A percentile compares a stretch with the other conserved stretches of the same genome.
These are phyloP conservation scores for Talaromyces ruber DNA, from an alignment of 495 filamentous ascomycete genomes.

Conservation along the genomic window DNA sequence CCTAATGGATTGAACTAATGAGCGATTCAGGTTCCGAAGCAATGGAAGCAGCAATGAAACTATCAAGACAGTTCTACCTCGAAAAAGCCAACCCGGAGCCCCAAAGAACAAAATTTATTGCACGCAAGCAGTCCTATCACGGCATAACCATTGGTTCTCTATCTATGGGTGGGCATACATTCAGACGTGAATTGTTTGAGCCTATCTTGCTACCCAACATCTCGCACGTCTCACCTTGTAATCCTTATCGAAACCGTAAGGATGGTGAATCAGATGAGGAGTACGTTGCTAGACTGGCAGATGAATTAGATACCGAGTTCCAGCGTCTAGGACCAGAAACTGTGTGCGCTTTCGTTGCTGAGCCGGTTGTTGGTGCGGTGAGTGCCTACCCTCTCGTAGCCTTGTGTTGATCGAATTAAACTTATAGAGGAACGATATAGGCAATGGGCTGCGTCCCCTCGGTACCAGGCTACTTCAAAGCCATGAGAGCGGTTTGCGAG, in stretches of 20 bases:
- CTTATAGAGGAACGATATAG: conserved; percentile 9
- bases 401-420: not conserved
- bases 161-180: conserved; percentile 52
- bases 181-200: conserved; percentile 56
- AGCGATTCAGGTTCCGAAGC: conserved; percentile 54
- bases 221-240: conserved; percentile 62
- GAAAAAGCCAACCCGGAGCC: conserved; percentile 41
- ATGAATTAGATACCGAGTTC: conserved; percentile 71
- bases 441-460: conserved; percentile 54
- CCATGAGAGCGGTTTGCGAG: conserved; percentile 53
- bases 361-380: conserved; percentile 58
- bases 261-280: conserved; percentile 34
- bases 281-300: conserved; percentile 50
- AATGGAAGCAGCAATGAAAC: conserved; percentile 59
- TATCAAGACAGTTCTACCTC: conserved; percentile 53
- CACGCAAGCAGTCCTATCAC: conserved; percentile 64
- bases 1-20: not conserved
- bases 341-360: conserved; percentile 70
- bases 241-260: conserved; percentile 49
- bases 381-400: conserved; percentile 8
- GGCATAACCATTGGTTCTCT: conserved; percentile 65
- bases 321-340: conserved; percentile 58
- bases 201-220: conserved; percentile 54
- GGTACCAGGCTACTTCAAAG: conserved; percentile 54
- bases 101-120: conserved; percentile 52